phyloP scores from a whole-genome alignment of 257 asterid genomes.

The Solanum ossicruentum region DNA sequence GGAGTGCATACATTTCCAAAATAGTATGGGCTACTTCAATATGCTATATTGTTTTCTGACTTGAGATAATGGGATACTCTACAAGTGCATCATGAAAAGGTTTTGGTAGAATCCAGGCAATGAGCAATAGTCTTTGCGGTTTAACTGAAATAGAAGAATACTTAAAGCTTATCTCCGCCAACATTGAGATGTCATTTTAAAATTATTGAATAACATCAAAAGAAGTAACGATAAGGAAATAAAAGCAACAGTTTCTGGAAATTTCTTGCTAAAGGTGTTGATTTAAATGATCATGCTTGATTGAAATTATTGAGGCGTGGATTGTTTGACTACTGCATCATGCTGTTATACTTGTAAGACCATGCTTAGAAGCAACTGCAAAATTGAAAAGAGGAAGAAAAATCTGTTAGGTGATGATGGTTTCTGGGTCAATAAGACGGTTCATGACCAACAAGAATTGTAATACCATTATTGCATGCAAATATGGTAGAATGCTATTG shows the following conservation, averaged over 20 bases:
- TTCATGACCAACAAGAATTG: neutral
- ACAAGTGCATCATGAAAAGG: neutral
- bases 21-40: neutral
- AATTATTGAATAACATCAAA: neutral
- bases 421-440: neutral
- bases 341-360: neutral
- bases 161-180: neutral
- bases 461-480: neutral
- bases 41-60: neutral
- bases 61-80: neutral
- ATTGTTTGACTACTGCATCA: neutral
- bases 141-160: neutral
- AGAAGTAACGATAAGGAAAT: neutral
- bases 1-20: neutral
- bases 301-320: neutral
- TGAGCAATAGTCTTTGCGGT: neutral
- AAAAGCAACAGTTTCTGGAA: neutral
- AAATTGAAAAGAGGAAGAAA: neutral
- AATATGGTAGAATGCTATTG: neutral
- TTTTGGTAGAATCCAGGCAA: neutral
- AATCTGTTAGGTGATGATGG: neutral
- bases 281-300: neutral
- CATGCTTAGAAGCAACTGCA: neutral
- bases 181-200: neutral
- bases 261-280: neutral